phyloP scores from a whole-genome alignment of 2,329 filamentous ascomycete species.

The Alternaria sp. region DNA sequence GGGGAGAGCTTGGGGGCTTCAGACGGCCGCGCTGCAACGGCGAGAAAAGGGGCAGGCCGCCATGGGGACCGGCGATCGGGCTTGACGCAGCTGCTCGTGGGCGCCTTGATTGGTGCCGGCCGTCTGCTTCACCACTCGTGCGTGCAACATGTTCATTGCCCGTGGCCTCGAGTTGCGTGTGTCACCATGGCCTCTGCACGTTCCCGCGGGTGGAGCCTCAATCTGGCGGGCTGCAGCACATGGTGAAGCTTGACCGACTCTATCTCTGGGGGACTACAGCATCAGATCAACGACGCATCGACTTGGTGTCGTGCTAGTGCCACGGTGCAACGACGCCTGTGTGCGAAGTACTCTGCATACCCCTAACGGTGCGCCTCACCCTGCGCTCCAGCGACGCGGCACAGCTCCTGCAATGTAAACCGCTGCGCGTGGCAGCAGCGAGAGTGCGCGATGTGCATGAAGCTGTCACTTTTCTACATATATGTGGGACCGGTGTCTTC shows the following conservation, averaged over 20 bases:
- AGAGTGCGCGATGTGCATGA: not conserved
- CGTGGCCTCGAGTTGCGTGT: not conserved
- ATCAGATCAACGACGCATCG: constrained; percentile 20
- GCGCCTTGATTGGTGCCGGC: constrained; percentile 29
- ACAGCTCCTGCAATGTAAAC: constrained; percentile 12
- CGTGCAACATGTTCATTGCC: not conserved
- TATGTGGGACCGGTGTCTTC: constrained; percentile 9
- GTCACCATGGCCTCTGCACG: not conserved
- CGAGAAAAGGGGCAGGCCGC: constrained; percentile 34
- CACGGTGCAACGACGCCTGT: constrained; percentile 20
- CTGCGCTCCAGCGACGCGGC: constrained; percentile 10
- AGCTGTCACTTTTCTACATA: not conserved
- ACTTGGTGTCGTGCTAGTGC: constrained; percentile 25
- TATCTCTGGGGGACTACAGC: constrained; percentile 11
- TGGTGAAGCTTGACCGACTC: constrained; percentile 15
- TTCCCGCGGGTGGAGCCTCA: constrained; percentile 5
- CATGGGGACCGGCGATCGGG: constrained; percentile 9
- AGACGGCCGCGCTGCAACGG: constrained; percentile 13
- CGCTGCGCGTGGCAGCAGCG: not conserved
- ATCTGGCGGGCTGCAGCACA: constrained; percentile 6
- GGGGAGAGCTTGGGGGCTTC: not conserved
- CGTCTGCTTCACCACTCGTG: not conserved
- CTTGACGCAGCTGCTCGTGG: constrained; percentile 22
- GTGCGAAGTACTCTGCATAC: constrained; percentile 10
- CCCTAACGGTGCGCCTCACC: constrained; percentile 26